phyloP scores from a whole-genome alignment of 1,284 basidiomycete species.

The Cystobasidium slooffiae region DNA sequence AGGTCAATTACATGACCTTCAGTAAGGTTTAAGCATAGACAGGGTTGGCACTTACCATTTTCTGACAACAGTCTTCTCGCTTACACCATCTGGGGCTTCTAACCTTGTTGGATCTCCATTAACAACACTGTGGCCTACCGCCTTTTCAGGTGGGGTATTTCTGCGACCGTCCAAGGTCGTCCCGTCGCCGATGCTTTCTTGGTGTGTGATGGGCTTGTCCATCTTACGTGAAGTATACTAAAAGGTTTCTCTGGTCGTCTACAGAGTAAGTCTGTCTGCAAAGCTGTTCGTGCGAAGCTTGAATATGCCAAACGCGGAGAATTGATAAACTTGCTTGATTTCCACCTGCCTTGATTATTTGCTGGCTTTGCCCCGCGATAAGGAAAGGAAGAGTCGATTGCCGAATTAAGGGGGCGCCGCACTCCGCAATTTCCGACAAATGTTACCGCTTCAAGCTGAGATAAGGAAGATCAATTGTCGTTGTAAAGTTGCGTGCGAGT shows the following conservation, averaged over 20 bases:
- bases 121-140: neutral
- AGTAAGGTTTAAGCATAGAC: neutral
- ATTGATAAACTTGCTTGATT: neutral
- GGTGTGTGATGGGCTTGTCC: conserved; percentile 2
- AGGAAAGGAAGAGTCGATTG: no score
- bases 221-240: neutral
- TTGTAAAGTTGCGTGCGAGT: no score
- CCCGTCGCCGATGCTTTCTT: neutral
- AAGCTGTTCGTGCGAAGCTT: neutral
- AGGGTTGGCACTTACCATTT: conserved; percentile 4
- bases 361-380: neutral
- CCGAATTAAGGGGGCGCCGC: no score
- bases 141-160: neutral
- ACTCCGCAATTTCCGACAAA: no score
- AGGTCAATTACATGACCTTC: neutral
- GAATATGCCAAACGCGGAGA: neutral
- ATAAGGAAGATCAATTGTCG: no score
- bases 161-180: neutral
- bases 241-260: no score
- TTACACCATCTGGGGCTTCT: conserved; percentile 20
- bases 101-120: conserved; percentile 4
- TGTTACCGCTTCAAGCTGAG: no score
- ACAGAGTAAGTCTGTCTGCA: neutral
- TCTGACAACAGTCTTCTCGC: conserved; percentile 40
- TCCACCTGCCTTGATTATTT: neutral